Percentiles rank a stretch among this genome's conserved stretches.
These are phyloP conservation scores for Eucalyptus curtisii DNA, from an alignment of 345 rosid genomes.

Conservation along the genomic window DNA sequence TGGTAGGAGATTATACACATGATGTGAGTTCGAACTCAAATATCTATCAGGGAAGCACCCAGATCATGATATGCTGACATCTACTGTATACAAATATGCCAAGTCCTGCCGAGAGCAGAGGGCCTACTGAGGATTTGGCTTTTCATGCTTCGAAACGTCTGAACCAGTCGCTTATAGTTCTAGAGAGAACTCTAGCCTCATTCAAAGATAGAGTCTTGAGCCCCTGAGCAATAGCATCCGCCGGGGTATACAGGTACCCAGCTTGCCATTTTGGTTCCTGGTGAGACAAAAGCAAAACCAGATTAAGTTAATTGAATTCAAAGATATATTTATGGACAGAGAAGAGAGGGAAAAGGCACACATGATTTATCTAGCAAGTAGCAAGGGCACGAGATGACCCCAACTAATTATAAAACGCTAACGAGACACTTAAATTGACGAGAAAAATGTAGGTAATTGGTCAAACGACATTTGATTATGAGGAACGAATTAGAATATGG, in stretches of 20 bases:
- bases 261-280: conserved; percentile 92
- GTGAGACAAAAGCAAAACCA: neutral
- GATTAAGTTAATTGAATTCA: neutral
- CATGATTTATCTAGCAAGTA: neutral
- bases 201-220: conserved; percentile 59
- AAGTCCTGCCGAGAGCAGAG: neutral
- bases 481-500: neutral
- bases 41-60: neutral
- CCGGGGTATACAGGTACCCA: conserved; percentile 72
- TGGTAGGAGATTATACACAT: neutral
- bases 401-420: neutral
- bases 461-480: neutral
- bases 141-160: conserved; percentile 39
- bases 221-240: conserved; percentile 85
- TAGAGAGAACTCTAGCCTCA: conserved; percentile 58
- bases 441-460: neutral
- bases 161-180: conserved; percentile 70
- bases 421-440: neutral
- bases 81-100: neutral
- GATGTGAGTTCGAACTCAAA: neutral
- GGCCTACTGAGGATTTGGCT: neutral
- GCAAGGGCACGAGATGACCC: neutral
- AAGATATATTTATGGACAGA: neutral
- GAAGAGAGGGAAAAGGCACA: neutral
- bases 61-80: neutral